These are phyloP conservation scores for Bremia lactucae DNA, from an alignment of 352 stramenopile genomes.

Conservation along the genomic window DNA sequence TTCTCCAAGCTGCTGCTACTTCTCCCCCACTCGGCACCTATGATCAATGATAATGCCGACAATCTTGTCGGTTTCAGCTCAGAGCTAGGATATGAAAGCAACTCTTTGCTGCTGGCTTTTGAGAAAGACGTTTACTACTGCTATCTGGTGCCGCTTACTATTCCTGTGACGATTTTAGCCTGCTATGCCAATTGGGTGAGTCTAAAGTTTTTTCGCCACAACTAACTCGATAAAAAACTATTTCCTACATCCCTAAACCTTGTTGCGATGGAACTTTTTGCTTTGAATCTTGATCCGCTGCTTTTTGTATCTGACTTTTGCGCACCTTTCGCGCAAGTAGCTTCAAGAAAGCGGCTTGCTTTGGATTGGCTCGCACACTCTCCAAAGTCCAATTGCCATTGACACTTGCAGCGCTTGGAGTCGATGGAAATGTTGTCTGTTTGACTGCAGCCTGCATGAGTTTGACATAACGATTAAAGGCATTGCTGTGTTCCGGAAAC, in stretches of 20 bases:
- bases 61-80: background rate
- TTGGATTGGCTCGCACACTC: slow-evolving; percentile 42
- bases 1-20: slow-evolving; percentile 25
- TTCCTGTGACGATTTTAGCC: slow-evolving; percentile 62
- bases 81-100: slow-evolving; percentile 12
- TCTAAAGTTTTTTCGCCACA: slow-evolving; percentile 83
- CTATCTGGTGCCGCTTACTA: slow-evolving; percentile 65
- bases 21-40: background rate
- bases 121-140: slow-evolving; percentile 72
- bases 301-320: slow-evolving; percentile 27
- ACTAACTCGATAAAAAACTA: slow-evolving; percentile 21
- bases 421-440: slow-evolving; percentile 24
- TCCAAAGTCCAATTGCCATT: slow-evolving; percentile 39
- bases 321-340: slow-evolving; percentile 44
- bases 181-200: slow-evolving; percentile 80
- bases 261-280: background rate
- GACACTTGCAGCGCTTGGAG: slow-evolving; percentile 5
- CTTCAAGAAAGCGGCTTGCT: slow-evolving; percentile 58
- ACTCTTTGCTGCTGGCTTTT: slow-evolving; percentile 25
- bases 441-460: slow-evolving; percentile 49
- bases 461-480: slow-evolving; percentile 70
- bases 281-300: background rate
- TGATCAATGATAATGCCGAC: background rate
- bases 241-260: slow-evolving; percentile 1
- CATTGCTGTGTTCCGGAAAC: slow-evolving; percentile 54